Evolutionary conservation across 352 stramenopile genomes (phyloP).

Genomic region (Globisporangium nunn): DNA sequence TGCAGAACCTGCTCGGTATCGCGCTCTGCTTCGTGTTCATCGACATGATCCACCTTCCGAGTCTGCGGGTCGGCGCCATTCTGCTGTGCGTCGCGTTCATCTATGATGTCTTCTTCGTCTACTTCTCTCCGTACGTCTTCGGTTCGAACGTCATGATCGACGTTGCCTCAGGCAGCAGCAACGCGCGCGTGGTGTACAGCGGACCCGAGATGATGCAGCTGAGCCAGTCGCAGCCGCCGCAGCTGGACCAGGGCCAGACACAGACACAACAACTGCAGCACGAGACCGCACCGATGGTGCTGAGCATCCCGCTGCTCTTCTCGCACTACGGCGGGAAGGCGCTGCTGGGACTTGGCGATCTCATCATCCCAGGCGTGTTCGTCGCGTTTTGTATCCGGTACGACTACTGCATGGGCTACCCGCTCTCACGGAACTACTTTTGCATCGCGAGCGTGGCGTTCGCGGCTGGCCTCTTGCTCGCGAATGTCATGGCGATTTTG

Average conservation of each 20-base stretch:
- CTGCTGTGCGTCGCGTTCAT: constrained; percentile 89
- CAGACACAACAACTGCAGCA: constrained; percentile 51
- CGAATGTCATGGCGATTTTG: constrained; percentile 90
- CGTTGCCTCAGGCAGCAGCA: constrained; percentile 83
- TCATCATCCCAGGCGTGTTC: constrained; percentile 94
- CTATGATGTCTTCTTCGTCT: constrained; percentile 97
- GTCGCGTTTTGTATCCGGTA: constrained; percentile 90
- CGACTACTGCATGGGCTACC: constrained; percentile 74
- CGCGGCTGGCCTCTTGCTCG: constrained; percentile 86
- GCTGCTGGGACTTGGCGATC: constrained; percentile 94
- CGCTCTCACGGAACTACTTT: constrained; percentile 77
- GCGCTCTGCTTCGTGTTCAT: constrained; percentile 93
- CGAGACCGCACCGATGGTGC: constrained; percentile 92
- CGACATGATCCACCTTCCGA: constrained; percentile 87
- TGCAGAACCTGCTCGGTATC: constrained; percentile 90
- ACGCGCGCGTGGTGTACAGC: constrained; percentile 17
- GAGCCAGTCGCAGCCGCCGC: constrained; percentile 29
- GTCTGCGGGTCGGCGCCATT: constrained; percentile 84
- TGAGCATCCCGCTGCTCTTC: constrained; percentile 43
- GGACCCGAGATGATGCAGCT: constrained; percentile 27
- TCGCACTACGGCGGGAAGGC: constrained; percentile 86
- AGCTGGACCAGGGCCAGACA: constrained; percentile 36
- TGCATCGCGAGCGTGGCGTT: constrained; percentile 58
- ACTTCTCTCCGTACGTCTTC: constrained; percentile 89
- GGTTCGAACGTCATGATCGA: constrained; percentile 90